A percentile compares a stretch with the other conserved stretches of the same genome.
These are phyloP conservation scores for Boehmeria nivea DNA, from an alignment of 306 rosid genomes.

Conservation along the genomic window DNA sequence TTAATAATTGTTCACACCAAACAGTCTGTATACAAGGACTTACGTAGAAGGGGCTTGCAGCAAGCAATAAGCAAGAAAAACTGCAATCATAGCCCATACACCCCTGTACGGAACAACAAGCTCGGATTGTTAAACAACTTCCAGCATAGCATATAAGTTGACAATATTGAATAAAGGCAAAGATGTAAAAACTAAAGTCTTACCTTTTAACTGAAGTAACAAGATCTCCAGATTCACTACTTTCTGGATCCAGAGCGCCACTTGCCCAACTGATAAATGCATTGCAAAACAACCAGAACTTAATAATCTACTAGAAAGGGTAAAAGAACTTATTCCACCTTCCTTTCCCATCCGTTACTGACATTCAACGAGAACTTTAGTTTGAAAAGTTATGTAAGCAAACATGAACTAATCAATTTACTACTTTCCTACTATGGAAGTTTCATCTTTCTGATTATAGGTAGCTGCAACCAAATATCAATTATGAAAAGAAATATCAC, in stretches of 20 bases:
- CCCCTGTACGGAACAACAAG: conserved; percentile 61
- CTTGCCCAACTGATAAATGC: conserved; percentile 73
- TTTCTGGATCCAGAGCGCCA: conserved; percentile 90
- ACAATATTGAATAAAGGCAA: neutral
- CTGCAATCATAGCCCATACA: conserved; percentile 94
- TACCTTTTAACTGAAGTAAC: conserved; percentile 89
- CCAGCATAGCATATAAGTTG: neutral
- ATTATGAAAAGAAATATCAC: too few relatives aligned
- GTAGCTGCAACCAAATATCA: too few relatives aligned
- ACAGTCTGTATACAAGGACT: conserved; percentile 37
- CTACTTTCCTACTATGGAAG: neutral
- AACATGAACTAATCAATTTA: neutral
- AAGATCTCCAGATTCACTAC: conserved; percentile 70
- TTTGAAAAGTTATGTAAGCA: too few relatives aligned
- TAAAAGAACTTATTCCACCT: neutral
- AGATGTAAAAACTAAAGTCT: conserved; percentile 15
- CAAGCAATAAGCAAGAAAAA: conserved; percentile 96
- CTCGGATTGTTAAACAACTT: neutral
- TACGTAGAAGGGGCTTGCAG: conserved; percentile 98
- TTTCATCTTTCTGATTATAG: neutral
- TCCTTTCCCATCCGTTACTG: neutral
- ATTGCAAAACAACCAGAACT: neutral
- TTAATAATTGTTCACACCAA: too few relatives aligned
- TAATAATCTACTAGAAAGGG: neutral
- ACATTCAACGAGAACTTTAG: too few relatives aligned